A percentile compares a stretch with the other conserved stretches of the same genome.
These are phyloP conservation scores for Phytopythium montanum DNA, from an alignment of 352 stramenopile genomes.

Conservation along the genomic window DNA sequence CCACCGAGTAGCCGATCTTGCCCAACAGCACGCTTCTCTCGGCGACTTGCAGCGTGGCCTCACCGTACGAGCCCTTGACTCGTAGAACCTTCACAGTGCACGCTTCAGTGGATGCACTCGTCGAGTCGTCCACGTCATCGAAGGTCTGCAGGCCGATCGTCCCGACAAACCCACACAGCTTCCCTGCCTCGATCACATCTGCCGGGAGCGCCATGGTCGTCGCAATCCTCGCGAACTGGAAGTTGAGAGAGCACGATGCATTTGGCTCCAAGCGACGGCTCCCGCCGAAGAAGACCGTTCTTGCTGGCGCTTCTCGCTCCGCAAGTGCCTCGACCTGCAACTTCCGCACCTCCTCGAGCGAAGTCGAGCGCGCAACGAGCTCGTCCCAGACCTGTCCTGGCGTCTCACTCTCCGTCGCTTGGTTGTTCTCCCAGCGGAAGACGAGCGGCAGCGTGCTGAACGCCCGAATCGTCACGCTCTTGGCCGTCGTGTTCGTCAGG, in stretches of 20 bases:
- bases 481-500: conserved; percentile 60
- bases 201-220: conserved; percentile 36
- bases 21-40: conserved; percentile 59
- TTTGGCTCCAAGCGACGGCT: conserved; percentile 42
- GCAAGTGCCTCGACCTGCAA: conserved; percentile 6
- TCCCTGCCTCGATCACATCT: conserved; percentile 60
- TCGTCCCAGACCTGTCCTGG: conserved; percentile 5
- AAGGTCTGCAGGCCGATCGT: conserved; percentile 80
- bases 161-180: conserved; percentile 48
- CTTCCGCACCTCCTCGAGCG: conserved; percentile 24
- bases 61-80: conserved; percentile 55
- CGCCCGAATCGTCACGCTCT: conserved; percentile 50
- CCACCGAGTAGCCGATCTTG: conserved; percentile 80
- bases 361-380: conserved; percentile 25
- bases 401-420: background rate
- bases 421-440: conserved; percentile 45
- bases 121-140: conserved; percentile 11
- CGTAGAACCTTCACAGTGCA: conserved; percentile 69
- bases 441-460: conserved; percentile 67
- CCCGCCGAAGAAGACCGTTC: conserved; percentile 50
- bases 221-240: conserved; percentile 72
- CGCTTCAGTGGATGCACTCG: conserved; percentile 21
- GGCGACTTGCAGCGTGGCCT: conserved; percentile 50
- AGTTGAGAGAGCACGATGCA: conserved; percentile 42
- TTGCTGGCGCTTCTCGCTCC: background rate